Evolutionary conservation across 2,329 filamentous ascomycete species (phyloP).

Genomic region (Fusarium udum): DNA sequence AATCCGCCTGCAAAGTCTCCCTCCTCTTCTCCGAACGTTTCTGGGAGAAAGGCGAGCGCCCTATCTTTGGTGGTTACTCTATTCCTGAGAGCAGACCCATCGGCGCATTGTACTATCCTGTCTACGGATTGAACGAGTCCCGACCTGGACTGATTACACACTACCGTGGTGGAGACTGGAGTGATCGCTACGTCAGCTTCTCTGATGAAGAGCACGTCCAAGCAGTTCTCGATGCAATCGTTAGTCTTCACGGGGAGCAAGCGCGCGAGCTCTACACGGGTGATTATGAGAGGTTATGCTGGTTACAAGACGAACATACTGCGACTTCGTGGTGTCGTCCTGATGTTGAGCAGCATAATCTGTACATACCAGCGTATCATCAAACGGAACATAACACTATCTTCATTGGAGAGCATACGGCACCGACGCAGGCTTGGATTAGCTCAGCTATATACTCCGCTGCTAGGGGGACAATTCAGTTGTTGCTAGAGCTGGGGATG

Average conservation of each 20-base stretch:
- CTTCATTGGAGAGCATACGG: constrained; percentile 75
- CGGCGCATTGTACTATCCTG: constrained; percentile 72
- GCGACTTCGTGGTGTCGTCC: constrained; percentile 66
- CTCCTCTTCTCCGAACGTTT: constrained; percentile 67
- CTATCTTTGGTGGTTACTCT: constrained; percentile 72
- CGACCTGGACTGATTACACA: constrained; percentile 69
- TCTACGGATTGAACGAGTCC: constrained; percentile 71
- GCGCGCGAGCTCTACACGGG: neutral
- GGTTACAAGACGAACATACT: constrained; percentile 13
- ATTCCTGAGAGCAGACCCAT: constrained; percentile 66
- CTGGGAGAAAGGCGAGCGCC: constrained; percentile 61
- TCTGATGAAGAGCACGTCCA: constrained; percentile 47
- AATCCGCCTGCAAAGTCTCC: constrained; percentile 54
- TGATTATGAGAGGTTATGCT: constrained; percentile 16
- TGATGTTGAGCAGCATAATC: constrained; percentile 70
- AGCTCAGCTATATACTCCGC: constrained; percentile 73
- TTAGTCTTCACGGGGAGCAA: constrained; percentile 8
- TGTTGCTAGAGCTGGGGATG: constrained; percentile 46
- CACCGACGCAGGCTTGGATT: constrained; percentile 78
- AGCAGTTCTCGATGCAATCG: constrained; percentile 10
- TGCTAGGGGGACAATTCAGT: constrained; percentile 66
- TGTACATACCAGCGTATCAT: constrained; percentile 78
- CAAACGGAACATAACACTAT: constrained; percentile 74
- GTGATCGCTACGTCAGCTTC: neutral
- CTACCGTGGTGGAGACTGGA: constrained; percentile 58